phyloP scores from a whole-genome alignment of 2,329 filamentous ascomycete species.

The Monosporascus sp. region DNA sequence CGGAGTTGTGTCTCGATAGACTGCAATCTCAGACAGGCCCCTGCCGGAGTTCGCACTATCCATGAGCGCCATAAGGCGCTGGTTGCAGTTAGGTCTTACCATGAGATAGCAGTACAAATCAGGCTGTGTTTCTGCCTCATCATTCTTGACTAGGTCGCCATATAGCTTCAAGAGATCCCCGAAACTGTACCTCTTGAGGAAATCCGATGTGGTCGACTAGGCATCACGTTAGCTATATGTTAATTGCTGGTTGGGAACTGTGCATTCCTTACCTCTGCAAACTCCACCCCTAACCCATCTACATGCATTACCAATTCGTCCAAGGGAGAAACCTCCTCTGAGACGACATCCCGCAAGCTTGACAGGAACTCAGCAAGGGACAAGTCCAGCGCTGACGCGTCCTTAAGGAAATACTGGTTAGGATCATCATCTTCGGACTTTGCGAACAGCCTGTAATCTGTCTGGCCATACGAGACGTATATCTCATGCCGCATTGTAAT shows the following conservation, averaged over 20 bases:
- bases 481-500: slow-evolving; percentile 22
- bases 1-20: slow-evolving; percentile 23
- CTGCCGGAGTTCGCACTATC: slow-evolving; percentile 26
- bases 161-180: slow-evolving; percentile 25
- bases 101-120: slow-evolving; percentile 27
- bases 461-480: slow-evolving; percentile 25
- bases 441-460: slow-evolving; percentile 28
- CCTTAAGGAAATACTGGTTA: slow-evolving; percentile 27
- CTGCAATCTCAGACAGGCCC: slow-evolving; percentile 26
- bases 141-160: slow-evolving; percentile 27
- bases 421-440: slow-evolving; percentile 27
- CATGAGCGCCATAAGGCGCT: slow-evolving; percentile 26
- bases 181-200: slow-evolving; percentile 25
- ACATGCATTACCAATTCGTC: slow-evolving; percentile 29
- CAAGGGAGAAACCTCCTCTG: slow-evolving; percentile 28
- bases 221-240: slow-evolving; percentile 13
- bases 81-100: slow-evolving; percentile 26
- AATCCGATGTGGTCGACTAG: slow-evolving; percentile 24
- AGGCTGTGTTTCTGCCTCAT: slow-evolving; percentile 16
- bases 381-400: slow-evolving; percentile 21
- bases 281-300: slow-evolving; percentile 28
- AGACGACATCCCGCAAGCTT: slow-evolving; percentile 25
- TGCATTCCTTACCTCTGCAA: slow-evolving; percentile 25
- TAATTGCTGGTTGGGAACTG: neutral
- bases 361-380: slow-evolving; percentile 21